These are phyloP conservation scores for Candolleomyces eurysporus DNA, from an alignment of 768 basidiomycete species.

Conservation along the genomic window DNA sequence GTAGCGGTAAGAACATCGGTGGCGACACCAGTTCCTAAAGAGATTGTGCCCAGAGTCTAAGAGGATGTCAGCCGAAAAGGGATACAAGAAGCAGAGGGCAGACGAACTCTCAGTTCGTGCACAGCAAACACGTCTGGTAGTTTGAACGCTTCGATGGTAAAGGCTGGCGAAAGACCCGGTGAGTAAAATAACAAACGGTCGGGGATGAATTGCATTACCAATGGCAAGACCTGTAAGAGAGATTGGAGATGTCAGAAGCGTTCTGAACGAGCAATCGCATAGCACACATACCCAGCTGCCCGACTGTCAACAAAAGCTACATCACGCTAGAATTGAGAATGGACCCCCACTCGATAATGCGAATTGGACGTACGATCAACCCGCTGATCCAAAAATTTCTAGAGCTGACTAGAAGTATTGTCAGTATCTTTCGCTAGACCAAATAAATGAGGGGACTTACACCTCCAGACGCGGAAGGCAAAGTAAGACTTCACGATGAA, in stretches of 20 bases:
- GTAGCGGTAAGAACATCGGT: constrained; percentile 61
- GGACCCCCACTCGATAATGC: neutral
- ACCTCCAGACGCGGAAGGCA: constrained; percentile 62
- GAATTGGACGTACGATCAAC: constrained; percentile 44
- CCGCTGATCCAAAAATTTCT: constrained; percentile 52
- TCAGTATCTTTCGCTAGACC: neutral
- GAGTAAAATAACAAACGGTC: too few relatives aligned
- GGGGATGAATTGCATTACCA: constrained; percentile 24
- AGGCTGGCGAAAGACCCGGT: constrained; percentile 26
- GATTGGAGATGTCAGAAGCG: constrained; percentile 1
- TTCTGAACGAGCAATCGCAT: neutral
- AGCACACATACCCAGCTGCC: constrained; percentile 44
- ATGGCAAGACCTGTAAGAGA: constrained; percentile 32
- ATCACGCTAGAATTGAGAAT: neutral
- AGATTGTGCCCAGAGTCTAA: constrained; percentile 49
- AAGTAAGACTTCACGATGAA: constrained; percentile 60
- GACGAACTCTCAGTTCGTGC: constrained; percentile 42
- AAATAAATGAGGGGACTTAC: constrained; percentile 31
- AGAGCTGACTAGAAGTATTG: constrained; percentile 48
- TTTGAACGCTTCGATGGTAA: constrained; percentile 45
- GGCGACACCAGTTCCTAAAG: constrained; percentile 50
- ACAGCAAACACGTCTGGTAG: constrained; percentile 43
- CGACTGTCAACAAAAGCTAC: constrained; percentile 36
- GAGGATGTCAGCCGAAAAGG: neutral
- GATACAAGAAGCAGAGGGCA: neutral